phyloP scores from a whole-genome alignment of 1,139 yeast genomes.

The Hansenula lynferdii region DNA sequence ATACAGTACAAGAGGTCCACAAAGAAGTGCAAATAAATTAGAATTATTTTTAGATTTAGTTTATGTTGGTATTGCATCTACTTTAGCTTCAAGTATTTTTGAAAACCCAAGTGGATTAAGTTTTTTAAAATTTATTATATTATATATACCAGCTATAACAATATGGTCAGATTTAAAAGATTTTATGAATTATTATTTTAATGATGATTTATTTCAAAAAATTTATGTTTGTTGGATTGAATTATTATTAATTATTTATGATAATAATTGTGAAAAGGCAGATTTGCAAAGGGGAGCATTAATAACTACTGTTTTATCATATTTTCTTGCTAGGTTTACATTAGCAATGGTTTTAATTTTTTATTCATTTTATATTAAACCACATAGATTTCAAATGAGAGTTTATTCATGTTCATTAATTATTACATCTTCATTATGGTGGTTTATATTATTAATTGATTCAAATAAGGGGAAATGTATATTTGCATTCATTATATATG shows the following conservation, averaged over 20 bases:
- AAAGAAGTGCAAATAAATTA: constrained; percentile 45
- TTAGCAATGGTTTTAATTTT: constrained; percentile 31
- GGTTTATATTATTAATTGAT: constrained; percentile 36
- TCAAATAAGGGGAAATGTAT: constrained; percentile 43
- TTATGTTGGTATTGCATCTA: constrained; percentile 62
- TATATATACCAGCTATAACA: constrained; percentile 56
- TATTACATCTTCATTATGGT: constrained; percentile 40
- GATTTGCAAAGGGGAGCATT: constrained; percentile 36
- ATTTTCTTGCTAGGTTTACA: constrained; percentile 42
- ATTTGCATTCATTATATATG: constrained; percentile 36
- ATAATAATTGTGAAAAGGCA: constrained; percentile 42
- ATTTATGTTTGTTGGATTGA: constrained; percentile 51
- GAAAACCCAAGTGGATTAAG: constrained; percentile 46
- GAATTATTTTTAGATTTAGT: constrained; percentile 60
- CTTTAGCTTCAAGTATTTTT: constrained; percentile 51
- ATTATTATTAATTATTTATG: constrained; percentile 44
- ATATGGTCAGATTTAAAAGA: constrained; percentile 65
- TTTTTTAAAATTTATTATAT: constrained; percentile 42
- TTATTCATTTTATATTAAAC: constrained; percentile 47
- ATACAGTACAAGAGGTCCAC: constrained; percentile 47
- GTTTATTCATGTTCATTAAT: constrained; percentile 32
- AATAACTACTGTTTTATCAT: constrained; percentile 36
- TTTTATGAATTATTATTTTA: constrained; percentile 59
- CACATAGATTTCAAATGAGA: constrained; percentile 50
- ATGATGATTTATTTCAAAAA: constrained; percentile 56